These are phyloP conservation scores for Ceratocystis cacaofunesta DNA, from an alignment of 2,329 filamentous ascomycete genomes.

Conservation along the genomic window DNA sequence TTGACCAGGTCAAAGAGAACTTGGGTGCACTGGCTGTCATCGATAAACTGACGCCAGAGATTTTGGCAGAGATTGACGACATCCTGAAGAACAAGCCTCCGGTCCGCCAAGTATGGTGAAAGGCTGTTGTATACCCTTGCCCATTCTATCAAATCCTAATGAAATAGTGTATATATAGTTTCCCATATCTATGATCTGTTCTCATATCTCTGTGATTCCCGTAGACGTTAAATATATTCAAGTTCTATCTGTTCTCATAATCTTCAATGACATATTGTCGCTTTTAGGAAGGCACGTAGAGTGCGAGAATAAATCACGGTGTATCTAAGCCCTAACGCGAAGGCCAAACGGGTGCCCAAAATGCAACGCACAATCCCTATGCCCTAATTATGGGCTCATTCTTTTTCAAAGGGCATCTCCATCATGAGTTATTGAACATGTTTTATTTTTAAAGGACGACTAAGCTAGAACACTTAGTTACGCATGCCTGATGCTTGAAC, in stretches of 20 bases:
- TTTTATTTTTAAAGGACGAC: no score
- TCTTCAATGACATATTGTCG: neutral
- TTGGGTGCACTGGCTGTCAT: slow-evolving; percentile 36
- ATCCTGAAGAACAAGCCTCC: slow-evolving; percentile 45
- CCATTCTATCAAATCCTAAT: neutral
- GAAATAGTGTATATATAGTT: neutral
- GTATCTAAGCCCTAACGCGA: neutral
- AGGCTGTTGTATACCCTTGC: no score
- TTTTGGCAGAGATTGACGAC: slow-evolving; percentile 44
- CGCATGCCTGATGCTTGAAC: no score
- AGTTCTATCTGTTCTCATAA: neutral
- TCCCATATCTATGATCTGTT: neutral
- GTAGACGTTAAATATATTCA: no score
- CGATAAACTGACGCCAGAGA: slow-evolving; percentile 42
- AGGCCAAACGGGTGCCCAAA: neutral
- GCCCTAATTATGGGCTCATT: neutral
- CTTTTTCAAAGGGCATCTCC: neutral
- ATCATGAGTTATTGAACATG: no score
- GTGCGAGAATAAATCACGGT: neutral
- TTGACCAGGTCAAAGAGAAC: slow-evolving; percentile 46
- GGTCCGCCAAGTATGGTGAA: slow-evolving; percentile 21
- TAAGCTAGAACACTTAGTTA: no score
- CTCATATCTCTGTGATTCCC: no score
- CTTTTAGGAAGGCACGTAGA: neutral
- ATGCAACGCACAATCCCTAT: neutral